Conservation (phyloP, 192 early-diverging fungal genomes). For the Coemansia sp. region DNA sequence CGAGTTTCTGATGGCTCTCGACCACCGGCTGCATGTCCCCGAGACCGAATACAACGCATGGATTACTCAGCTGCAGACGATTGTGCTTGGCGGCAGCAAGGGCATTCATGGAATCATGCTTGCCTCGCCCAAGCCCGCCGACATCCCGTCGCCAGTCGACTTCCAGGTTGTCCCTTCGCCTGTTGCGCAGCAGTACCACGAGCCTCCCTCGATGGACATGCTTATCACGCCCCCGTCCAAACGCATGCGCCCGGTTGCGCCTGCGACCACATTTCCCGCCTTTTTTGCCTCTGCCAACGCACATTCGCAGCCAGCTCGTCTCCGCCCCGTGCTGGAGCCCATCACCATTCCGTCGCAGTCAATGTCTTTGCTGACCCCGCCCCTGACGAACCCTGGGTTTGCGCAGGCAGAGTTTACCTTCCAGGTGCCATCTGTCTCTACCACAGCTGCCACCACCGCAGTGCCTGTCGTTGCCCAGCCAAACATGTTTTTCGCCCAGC, state of each 20-base stretch:
- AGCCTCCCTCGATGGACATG: slow-evolving; percentile 22
- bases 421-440: slow-evolving; percentile 17
- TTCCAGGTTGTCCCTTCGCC: slow-evolving; percentile 54
- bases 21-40: slow-evolving; percentile 72
- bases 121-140: slow-evolving; percentile 5
- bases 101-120: slow-evolving; percentile 9
- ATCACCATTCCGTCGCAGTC: slow-evolving; percentile 26
- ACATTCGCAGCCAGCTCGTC: slow-evolving; percentile 1
- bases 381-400: slow-evolving; percentile 32
- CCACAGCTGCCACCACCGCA: background rate
- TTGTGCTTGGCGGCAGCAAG: slow-evolving; percentile 23
- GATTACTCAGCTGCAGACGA: slow-evolving; percentile 55
- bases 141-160: slow-evolving; percentile 27
- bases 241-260: slow-evolving; percentile 36
- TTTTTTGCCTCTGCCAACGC: slow-evolving; percentile 7
- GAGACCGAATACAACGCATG: slow-evolving; percentile 72
- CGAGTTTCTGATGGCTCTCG: slow-evolving; percentile 78
- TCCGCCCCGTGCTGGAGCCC: slow-evolving; percentile 18
- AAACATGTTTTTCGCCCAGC: slow-evolving; percentile 8
- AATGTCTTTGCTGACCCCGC: slow-evolving; percentile 24
- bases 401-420: slow-evolving; percentile 44
- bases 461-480: slow-evolving; percentile 8
- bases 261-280: slow-evolving; percentile 13
- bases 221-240: slow-evolving; percentile 44
- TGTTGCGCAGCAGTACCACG: slow-evolving; percentile 18